Base-by-base conservation (phyloP, 306 rosid genomes). In the Glycyrrhiza uralensis region DNA sequence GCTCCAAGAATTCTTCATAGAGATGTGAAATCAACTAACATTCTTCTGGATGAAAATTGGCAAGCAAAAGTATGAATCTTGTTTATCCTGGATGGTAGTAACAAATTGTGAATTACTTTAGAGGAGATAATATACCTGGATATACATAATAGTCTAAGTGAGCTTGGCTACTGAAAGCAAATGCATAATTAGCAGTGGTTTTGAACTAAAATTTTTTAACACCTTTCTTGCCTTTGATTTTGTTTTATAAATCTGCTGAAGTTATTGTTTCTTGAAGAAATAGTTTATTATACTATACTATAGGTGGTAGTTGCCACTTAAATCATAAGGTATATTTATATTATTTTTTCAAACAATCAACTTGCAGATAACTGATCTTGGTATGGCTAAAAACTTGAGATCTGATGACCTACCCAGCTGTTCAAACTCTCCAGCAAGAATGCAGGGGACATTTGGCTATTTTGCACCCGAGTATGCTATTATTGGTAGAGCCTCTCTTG, bases 371-470 rank as follows among this genome's bases (percentile, higher is more conserved):
- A 91, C 96, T 65, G 99, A 95, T 76, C 97, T 95, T 69, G 99
- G 99, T 42, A 83, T 95, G 99, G 97, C 99, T 15, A 91, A 90
- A 74, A 79, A 84, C 79, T 75, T 91, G 75, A 85, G 84, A 82
- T 82, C 87, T 18, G 97, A 95, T 79, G 99, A 87, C 66, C 80
- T 80, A 28, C 89, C 93, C 46, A 91, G 97, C 84, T 64, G 87
- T 76, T 89, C 99, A 30, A 85, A 76, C 78, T 95, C 99, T 73
- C 99, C 99, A 19, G 97, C 90, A 29, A 91, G 96, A 83, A 89
- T 91, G 96, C 96, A 88, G 78, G 99, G 99, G 65, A 95, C 99
- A 66, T 95, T 95, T 83, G 99, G 99, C 38, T 95, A 95, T 78
- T 95, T 95, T 86, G 99, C 99, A 71, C 99, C 99, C 3, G 99